Evolutionary conservation across 192 early-diverging fungal genomes (phyloP), one percentile per base, ranked within the genome.

Genomic region (Cetraspora pellucida): DNA sequence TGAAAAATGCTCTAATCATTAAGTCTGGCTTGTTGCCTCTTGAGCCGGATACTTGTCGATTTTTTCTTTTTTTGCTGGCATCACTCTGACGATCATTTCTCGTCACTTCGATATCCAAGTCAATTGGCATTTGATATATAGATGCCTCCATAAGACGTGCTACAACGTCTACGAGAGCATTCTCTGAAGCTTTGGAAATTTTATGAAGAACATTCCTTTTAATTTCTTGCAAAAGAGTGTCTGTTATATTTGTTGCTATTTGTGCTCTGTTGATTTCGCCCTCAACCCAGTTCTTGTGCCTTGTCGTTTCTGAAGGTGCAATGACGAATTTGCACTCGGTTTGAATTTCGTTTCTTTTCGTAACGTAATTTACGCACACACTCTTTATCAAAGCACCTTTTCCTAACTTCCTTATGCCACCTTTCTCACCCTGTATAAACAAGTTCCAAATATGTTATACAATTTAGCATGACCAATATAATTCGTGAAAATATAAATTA

Each of bases 151-250:
- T 72, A 43, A 72, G 52, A 3, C 52, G 54, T 11, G 52, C 54
- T 11, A 72, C 16, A 58, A 57, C 27, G 13, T 73, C 54, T 17
- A 73, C 71, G 21, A 73, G 13, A 30, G 55, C 25, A 72, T 72
- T 72, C 54, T 72, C 55, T 2, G 71, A 73, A 43, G 14, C 57
- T 7, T 45, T 37, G 10, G 28, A 73, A 59, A 73, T n/a, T 57
- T 58, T 55, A 72, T 0, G 30, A 55, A 55, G 28, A 31, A 19
- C 57, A 59, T 73, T 73, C 21, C 13, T 21, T 37, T 59, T 73
- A 0, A 58, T 73, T 57, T 73, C 71, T 58, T 73, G 71, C 31
- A 73, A 47, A 73, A 73, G 71, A 2, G 25, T 57, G 17, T 73
- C 54, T 31, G 55, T 73, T 27, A 73, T 58, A 37, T 57, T 57